Evolutionary conservation across 176 grass and related monocot species (phyloP), one percentile per base, ranked within the genome.

Genomic region (Aegilops sharonensis): DNA sequence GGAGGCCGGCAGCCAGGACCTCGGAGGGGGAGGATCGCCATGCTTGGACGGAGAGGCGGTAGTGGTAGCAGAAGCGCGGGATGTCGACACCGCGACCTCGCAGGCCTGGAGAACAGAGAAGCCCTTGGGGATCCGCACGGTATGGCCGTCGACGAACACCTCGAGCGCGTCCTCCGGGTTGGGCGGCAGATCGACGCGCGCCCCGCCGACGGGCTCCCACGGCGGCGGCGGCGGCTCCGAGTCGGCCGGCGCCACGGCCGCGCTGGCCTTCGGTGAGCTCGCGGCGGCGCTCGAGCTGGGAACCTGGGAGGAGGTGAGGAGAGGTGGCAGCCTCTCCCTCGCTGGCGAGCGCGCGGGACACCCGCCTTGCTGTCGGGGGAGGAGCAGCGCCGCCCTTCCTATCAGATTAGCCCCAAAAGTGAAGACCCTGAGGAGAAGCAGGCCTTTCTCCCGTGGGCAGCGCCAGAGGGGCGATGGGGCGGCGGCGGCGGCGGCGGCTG

Each of bases 11-110:
- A 25, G 25, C 25, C 25, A 25, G 25, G 25, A 25, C 25, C 25
- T 25, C 25, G 25, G 25, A 25, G 25, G 25, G 25, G 25, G 25
- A 25, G 25, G 25, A 25, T 25, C 25, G 25, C 25, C 25, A 25
- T 25, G 25, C 25, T 25, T 25, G 25, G 37, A 99, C 90, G 32
- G 97, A 97, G 4, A 99, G 91, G 1, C 94, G 89, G 68, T 87
- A 94, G 83, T 99, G 97, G 92, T 99, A 99, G 88, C 97, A 99
- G 85, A 99, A 99, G 0, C 97, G 71, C 27, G 94, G 97, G 77
- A 97, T 99, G 78, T 99, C 97, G 32, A 99, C 94, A 50, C 97
- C 97, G 97, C 97, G 30, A 94, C 90, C 87, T 99, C 97, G 83
- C 97, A 99, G 40, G 97, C 97, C 91, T 99, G 97, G 74, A 99